A percentile compares a stretch with the other conserved stretches of the same genome.
These are phyloP conservation scores for Aegle marmelos DNA, from an alignment of 345 rosid genomes.

Conservation along the genomic window DNA sequence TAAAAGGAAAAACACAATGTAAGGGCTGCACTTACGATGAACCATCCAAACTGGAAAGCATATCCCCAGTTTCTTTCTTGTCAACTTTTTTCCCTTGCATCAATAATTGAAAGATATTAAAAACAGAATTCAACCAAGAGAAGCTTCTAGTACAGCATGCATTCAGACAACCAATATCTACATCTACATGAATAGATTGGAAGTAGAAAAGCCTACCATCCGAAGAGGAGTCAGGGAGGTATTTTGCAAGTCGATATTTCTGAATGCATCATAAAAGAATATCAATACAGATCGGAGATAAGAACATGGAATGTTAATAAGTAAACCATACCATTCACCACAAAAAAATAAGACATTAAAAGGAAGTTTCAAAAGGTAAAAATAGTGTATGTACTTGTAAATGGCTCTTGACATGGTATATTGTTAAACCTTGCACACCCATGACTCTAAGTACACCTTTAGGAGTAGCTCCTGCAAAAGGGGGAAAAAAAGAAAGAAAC, in stretches of 20 bases:
- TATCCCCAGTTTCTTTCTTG: constrained; percentile 86
- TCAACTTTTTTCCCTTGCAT: constrained; percentile 80
- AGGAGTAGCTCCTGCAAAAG: constrained; percentile 83
- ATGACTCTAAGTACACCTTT: constrained; percentile 98
- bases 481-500: not conserved
- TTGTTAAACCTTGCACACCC: constrained; percentile 97
- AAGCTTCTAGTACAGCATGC: not conserved
- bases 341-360: not conserved
- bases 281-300: constrained; percentile 3
- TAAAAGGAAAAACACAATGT: constrained; percentile 3
- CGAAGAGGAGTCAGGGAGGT: constrained; percentile 87
- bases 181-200: constrained; percentile 13
- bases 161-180: not conserved
- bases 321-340: not conserved
- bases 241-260: constrained; percentile 95
- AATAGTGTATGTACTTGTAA: constrained; percentile 57
- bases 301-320: not conserved
- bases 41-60: constrained; percentile 81
- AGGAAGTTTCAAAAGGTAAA: constrained; percentile 2
- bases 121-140: constrained; percentile 7
- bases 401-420: constrained; percentile 98
- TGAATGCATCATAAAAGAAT: constrained; percentile 36
- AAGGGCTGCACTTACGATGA: constrained; percentile 68
- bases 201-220: constrained; percentile 58
- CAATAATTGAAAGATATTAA: constrained; percentile 22